A percentile compares a stretch with the other conserved stretches of the same genome.
Evolutionary conservation across 192 early-diverging fungal species (phyloP).

Genomic region (Phlyctochytrium planicorne): DNA sequence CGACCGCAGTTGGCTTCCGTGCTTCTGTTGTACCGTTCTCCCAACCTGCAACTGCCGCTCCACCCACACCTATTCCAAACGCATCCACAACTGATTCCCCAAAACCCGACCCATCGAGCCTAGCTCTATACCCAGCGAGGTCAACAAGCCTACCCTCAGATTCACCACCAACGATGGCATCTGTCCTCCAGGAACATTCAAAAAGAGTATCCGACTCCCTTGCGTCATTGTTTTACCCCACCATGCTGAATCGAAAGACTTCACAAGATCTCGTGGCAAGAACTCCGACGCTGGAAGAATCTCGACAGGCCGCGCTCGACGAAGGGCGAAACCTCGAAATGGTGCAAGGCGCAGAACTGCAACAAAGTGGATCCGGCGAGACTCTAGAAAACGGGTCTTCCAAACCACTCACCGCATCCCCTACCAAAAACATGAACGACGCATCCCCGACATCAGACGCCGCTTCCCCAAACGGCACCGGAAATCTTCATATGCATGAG

Average conservation of each 20-base stretch:
- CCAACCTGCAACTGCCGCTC: background rate
- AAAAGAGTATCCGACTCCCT: background rate
- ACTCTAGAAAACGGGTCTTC: background rate
- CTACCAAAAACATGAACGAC: background rate
- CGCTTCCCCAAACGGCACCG: background rate
- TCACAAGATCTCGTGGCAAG: background rate
- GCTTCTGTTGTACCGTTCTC: background rate
- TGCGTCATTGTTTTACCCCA: background rate
- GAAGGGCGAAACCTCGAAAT: too few species aligned
- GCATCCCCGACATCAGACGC: background rate
- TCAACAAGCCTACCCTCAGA: background rate
- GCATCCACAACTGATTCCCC: background rate
- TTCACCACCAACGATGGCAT: background rate
- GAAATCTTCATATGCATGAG: background rate
- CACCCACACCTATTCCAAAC: background rate
- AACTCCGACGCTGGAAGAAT: background rate
- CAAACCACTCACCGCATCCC: background rate
- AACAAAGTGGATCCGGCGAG: background rate
- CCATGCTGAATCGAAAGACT: background rate
- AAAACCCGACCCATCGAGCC: too few species aligned
- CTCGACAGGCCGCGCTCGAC: too few species aligned
- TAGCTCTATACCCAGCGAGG: background rate
- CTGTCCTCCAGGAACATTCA: background rate
- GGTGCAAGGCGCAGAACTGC: too few species aligned
- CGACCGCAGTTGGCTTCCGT: slow-evolving; percentile 28